A percentile compares a stretch with the other conserved stretches of the same genome.
Evolutionary conservation across 2,329 filamentous ascomycete genomes (phyloP).

Genomic region (Canariomyces notabilis): DNA sequence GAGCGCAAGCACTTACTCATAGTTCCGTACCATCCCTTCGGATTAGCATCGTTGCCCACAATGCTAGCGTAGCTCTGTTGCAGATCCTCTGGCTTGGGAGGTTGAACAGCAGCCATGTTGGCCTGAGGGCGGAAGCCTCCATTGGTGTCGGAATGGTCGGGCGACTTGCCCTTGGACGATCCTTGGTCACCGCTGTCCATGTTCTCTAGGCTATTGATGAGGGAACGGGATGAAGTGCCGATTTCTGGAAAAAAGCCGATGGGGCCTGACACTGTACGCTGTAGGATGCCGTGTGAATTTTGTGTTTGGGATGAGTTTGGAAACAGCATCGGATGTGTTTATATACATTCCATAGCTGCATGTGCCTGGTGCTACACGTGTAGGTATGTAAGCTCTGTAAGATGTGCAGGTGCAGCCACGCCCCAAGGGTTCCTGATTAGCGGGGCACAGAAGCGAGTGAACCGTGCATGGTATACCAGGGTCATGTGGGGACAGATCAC

Average conservation of each 20-base stretch:
- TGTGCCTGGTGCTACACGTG: too few species aligned
- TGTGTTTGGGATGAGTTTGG: too few species aligned
- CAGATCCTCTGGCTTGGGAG: constrained; percentile 75
- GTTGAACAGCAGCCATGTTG: constrained; percentile 69
- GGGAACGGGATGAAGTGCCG: background rate
- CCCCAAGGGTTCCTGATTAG: too few species aligned
- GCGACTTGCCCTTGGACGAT: constrained; percentile 21
- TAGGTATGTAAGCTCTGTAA: too few species aligned
- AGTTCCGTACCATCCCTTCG: constrained; percentile 81
- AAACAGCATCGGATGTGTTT: too few species aligned
- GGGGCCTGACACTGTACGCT: too few species aligned
- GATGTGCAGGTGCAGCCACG: too few species aligned
- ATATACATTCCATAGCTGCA: too few species aligned
- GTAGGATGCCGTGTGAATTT: too few species aligned
- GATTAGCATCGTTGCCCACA: constrained; percentile 59
- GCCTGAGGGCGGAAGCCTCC: constrained; percentile 46
- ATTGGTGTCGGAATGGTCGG: constrained; percentile 4
- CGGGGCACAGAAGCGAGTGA: too few species aligned
- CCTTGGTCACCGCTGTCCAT: constrained; percentile 6
- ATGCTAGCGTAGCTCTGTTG: constrained; percentile 72
- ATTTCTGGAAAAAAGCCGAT: background rate
- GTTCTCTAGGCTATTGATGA: background rate
- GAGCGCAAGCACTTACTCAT: constrained; percentile 59
- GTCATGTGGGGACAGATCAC: too few species aligned
- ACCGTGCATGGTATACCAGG: too few species aligned